Base-by-base conservation (phyloP, 768 basidiomycete genomes). In the Leccinum olivaceopallidum region DNA sequence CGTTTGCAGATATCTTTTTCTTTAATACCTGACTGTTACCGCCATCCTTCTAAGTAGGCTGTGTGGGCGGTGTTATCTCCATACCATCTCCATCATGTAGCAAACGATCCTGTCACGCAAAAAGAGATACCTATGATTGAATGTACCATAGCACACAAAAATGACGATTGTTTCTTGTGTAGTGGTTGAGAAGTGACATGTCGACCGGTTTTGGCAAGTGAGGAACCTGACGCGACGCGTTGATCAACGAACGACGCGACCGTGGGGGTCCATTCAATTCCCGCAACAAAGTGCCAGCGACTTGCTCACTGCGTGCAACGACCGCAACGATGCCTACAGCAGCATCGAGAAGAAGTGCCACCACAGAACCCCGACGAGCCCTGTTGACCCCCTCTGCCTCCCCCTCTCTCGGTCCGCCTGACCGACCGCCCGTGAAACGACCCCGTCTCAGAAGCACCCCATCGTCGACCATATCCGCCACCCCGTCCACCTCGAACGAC, bases 381-480 rank as follows among this genome's bases (percentile, higher is more conserved):
- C 48, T 70, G 49, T 53, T 70, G 56, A 69, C 71, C 26, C 73
- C 71, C 4, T 73, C 69, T 24, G 64, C 68, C 18, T 73, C 72
- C 22, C 70, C 73, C 36, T 73, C 73, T 8, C 53, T 72, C 4
- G 63, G 58, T 30, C 69, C 70, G 42, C 70, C 73, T 51, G 75
- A 80, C 65, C 67, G 69, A 32, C 79, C 80, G 42, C 79, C 81
- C 26, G 49, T 75, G 14, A 87, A 87, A 72, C 81, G 80, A 57
- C 77, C 74, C 42, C 82, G 85, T 58, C 74, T 79, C 24, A 73
- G 77, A 26, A 77, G 81, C 32, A 78, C 82, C 8, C 77, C 81
- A 5, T 79, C 81, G 59, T 70, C 76, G 18, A 75, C 77, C 39
- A 71, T 79, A 28, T 75, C 79, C n/a, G 75, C 79, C 58, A 63